These are phyloP conservation scores for Corynascus novoguineensis DNA, from an alignment of 495 filamentous ascomycete genomes.

Conservation along the genomic window DNA sequence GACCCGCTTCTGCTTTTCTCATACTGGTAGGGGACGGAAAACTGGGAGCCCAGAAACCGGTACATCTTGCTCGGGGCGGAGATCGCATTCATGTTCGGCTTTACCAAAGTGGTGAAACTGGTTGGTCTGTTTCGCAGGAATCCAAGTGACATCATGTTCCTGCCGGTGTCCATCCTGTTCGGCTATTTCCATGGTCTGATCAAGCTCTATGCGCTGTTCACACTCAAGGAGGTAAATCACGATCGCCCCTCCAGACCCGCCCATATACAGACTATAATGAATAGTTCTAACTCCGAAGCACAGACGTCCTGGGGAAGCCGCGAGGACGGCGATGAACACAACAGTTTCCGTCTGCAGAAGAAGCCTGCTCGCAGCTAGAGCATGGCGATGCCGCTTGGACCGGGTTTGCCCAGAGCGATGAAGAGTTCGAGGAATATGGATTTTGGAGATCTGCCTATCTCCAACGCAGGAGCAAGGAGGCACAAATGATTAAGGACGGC, in stretches of 20 bases:
- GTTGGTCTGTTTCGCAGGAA: conserved; percentile 67
- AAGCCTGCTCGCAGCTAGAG: conserved; percentile 44
- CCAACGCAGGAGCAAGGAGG: not conserved
- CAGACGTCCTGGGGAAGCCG: conserved; percentile 68
- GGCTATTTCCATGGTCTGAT: conserved; percentile 72
- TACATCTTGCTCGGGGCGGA: conserved; percentile 47
- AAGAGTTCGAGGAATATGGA: not conserved
- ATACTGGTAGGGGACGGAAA: conserved; percentile 46
- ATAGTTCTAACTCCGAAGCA: no score
- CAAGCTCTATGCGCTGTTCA: conserved; percentile 69
- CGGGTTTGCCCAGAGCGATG: conserved; percentile 22
- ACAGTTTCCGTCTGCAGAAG: conserved; percentile 50
- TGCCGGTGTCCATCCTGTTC: conserved; percentile 71
- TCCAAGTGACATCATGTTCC: conserved; percentile 59
- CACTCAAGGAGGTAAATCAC: conserved; percentile 60
- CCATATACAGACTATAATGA: not conserved
- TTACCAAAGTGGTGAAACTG: conserved; percentile 73
- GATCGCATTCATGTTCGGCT: conserved; percentile 45
- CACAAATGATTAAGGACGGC: conserved; percentile 1
- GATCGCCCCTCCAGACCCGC: not conserved
- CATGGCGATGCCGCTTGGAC: conserved; percentile 38
- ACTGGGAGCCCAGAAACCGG: conserved; percentile 37
- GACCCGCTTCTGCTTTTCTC: conserved; percentile 58
- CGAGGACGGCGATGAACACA: conserved; percentile 59
- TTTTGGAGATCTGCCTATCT: not conserved